Evolutionary conservation across 805 yeast species (phyloP).

Genomic region (Schizosaccharomyces cryophilus): DNA sequence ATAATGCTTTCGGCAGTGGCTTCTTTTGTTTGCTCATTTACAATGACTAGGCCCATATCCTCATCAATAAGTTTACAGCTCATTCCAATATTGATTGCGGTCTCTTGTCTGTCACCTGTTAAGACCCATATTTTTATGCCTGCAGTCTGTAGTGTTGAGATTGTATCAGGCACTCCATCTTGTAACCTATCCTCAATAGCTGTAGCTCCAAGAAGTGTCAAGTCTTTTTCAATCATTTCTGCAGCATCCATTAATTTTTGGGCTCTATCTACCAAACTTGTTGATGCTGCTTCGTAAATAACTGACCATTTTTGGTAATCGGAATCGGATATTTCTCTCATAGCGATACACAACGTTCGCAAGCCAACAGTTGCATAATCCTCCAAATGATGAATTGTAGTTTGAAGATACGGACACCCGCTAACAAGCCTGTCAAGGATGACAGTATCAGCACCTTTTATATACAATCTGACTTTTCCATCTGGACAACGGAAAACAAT

Average conservation of each 20-base stretch:
- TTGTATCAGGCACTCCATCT: conserved; percentile 96
- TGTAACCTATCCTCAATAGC: conserved; percentile 95
- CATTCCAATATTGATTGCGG: conserved; percentile 97
- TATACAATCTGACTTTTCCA: conserved; percentile 63
- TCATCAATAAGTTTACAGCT: conserved; percentile 82
- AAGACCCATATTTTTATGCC: conserved; percentile 94
- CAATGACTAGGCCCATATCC: conserved; percentile 78
- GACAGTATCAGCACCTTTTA: conserved; percentile 96
- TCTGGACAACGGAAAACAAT: conserved; percentile 86
- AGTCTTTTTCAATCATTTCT: conserved; percentile 56
- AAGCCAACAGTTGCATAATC: conserved; percentile 93
- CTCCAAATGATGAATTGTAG: conserved; percentile 69
- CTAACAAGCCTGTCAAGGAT: conserved; percentile 60
- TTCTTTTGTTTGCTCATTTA: conserved; percentile 62
- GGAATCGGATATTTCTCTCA: conserved; percentile 49
- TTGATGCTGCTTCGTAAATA: conserved; percentile 53
- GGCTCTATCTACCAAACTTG: conserved; percentile 50
- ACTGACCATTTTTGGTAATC: conserved; percentile 54
- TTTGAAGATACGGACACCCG: conserved; percentile 51
- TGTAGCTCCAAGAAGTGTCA: conserved; percentile 78
- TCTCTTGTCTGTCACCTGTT: conserved; percentile 96
- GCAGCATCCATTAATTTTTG: conserved; percentile 70
- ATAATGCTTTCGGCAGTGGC: conserved; percentile 50
- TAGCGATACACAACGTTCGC: conserved; percentile 80
- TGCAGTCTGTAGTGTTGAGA: conserved; percentile 81